Base-by-base conservation (phyloP, 306 rosid genomes). In the Pyrus bretschneideri region DNA sequence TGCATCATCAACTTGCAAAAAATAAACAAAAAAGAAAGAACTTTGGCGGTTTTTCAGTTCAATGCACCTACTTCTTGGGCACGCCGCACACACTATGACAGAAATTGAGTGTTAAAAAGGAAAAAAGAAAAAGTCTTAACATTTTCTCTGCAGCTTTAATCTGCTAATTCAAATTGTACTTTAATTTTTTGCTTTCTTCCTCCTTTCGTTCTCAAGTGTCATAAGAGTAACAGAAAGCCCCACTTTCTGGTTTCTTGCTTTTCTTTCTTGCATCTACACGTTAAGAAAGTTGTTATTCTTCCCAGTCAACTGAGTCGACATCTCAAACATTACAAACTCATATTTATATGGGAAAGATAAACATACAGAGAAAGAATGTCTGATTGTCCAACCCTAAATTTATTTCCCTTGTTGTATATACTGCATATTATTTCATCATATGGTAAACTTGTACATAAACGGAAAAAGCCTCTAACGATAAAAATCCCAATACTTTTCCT, bases 281-380 rank as follows among this genome's bases (percentile, higher is more conserved):
- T 29, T 17, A 25, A 27, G 70, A 60, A 19, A 74, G 60, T 27
- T 61, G 78, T 66, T 74, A 29, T 44, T 73, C 70, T 62, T 42
- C 33, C 30, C 13, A 27, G 78, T 74, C 60, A 44, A 62, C 45
- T 27, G n/a, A 61, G 70, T 74, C 70, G 9, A 61, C 78, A 74
- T 61, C 70, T 45, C 70, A 62, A 51, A 44, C 60, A 42, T 9
- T 22, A 4, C 55, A 15, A 45, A 5, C 21, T 5, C 5, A 15
- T 51, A 15, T 25, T 25, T 15, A 49, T 49, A 1, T 14, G 5
- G 67, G 66, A 60, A 25, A 35, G 14, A 57, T 30, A 57, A 4
- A 49, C 14, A 49, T 5, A 49, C 3, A 35, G 17, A 31, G 33
- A 3, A 31, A 30, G 69, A 64, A 38, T 40, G 77, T 59, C 38